Base-by-base conservation (phyloP, 2,329 filamentous ascomycete species). In the Fusarium chaquense region DNA sequence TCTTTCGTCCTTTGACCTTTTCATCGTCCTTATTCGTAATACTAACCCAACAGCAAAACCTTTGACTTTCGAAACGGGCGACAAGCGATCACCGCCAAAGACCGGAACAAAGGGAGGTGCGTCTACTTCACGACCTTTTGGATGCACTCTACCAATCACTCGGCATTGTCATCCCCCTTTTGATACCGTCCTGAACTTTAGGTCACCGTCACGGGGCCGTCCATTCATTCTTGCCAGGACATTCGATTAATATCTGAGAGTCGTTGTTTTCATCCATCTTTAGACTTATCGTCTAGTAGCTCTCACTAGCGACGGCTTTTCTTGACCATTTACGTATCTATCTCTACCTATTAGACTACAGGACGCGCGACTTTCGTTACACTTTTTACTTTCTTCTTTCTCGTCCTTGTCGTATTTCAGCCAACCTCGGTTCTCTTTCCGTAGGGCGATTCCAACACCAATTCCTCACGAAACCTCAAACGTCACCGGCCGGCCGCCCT, bases 401-500 rank as follows among this genome's bases (percentile, higher is more conserved):
- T 47, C 26, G 41, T 40, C 30, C 47, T 32, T 46, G 52, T 49
- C 45, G 61, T 58, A 64, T 33, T 56, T 49, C 58, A 65, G 47
- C 53, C 61, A 65, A 65, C 62, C 54, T 63, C 65, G 50, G 58
- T 57, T 44, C 51, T 41, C 45, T 44, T 46, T 24, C 53, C 18
- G 50, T 59, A 70, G 50, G 58, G 54, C 54, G 40, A 71, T 45
- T 44, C 36, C 35, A 41, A 40, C 35, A 41, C 36, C 43, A 70
- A 69, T 69, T 70, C 68, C 68, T 65, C 46, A 33, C 67, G 35
- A 55, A 71, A 70, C 51, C 41, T 67, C 67, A 50, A 64, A 71
- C 68, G 68, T 70, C 68, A 70, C 67, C 54, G 43, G 47, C 62
- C 61, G 46, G 63, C 45, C 67, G 64, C 68, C 68, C 68, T 70